These are phyloP conservation scores for Zizania palustris DNA, from an alignment of 202 grass and related monocot genomes.

Conservation along the genomic window DNA sequence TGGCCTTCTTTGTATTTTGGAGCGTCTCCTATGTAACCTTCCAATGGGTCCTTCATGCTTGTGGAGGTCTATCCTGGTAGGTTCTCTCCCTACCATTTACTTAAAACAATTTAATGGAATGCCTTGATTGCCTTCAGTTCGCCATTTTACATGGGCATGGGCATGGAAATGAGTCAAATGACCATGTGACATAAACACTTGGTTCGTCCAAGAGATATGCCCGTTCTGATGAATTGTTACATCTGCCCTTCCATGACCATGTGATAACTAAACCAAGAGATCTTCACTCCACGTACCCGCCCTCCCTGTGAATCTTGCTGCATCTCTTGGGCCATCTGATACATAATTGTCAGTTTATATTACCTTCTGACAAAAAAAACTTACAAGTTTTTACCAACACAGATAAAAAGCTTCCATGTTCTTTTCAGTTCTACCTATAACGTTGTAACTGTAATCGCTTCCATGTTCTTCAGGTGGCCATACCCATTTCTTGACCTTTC, in stretches of 20 bases:
- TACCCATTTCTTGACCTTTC: constrained; percentile 90
- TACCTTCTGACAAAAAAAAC: no score
- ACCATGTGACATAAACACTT: background rate
- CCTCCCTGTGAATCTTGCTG: background rate
- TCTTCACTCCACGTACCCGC: background rate
- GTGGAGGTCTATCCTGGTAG: constrained; percentile 67
- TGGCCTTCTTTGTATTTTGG: constrained; percentile 91
- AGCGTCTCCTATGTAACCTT: constrained; percentile 78
- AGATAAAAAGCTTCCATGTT: background rate
- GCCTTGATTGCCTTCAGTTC: constrained; percentile 11
- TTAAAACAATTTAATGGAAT: constrained; percentile 1
- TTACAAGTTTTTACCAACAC: background rate
- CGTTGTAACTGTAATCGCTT: background rate
- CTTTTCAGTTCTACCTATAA: background rate
- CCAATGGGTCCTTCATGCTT: constrained; percentile 82
- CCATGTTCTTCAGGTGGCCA: constrained; percentile 80
- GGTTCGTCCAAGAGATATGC: background rate
- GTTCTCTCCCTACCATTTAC: background rate
- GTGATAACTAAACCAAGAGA: constrained; percentile 21
- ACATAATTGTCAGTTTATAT: no score
- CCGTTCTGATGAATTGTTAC: background rate
- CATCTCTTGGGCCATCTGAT: background rate
- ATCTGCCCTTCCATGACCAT: constrained; percentile 11
- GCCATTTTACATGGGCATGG: background rate
- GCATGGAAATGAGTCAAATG: background rate